phyloP scores from a whole-genome alignment of 305 asterid genomes.

The Rubia peregrina region DNA sequence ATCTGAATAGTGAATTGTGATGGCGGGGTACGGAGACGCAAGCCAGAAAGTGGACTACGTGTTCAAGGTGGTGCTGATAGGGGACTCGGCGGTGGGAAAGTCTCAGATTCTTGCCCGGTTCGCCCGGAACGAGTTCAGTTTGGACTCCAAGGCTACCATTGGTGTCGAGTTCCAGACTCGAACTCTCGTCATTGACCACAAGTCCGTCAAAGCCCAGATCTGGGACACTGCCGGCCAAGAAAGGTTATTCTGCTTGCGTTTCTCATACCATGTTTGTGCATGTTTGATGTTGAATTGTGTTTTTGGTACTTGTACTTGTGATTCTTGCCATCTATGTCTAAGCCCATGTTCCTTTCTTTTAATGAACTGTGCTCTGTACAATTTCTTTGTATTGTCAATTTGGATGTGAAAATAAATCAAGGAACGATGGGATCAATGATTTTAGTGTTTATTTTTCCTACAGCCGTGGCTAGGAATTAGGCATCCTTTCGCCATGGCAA shows the following conservation, averaged over 20 bases:
- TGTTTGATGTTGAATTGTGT: background rate
- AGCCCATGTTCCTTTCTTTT: background rate
- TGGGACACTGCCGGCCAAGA: constrained; percentile 95
- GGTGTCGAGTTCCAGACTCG: constrained; percentile 83
- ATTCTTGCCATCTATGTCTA: background rate
- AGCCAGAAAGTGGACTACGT: constrained; percentile 62
- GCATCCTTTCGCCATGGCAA: background rate
- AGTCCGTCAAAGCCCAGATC: constrained; percentile 82
- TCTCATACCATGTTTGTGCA: background rate
- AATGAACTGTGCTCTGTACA: background rate
- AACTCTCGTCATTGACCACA: constrained; percentile 56
- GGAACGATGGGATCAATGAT: background rate
- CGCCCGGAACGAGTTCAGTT: constrained; percentile 65
- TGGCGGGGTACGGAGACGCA: constrained; percentile 62
- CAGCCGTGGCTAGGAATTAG: background rate
- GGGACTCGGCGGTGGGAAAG: constrained; percentile 82
- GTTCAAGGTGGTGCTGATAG: constrained; percentile 73
- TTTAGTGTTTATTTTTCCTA: background rate
- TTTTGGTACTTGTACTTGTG: background rate
- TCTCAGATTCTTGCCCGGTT: constrained; percentile 67
- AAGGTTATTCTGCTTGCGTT: constrained; percentile 26
- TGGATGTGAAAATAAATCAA: background rate
- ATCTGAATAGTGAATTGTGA: constrained; percentile 7
- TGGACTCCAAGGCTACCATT: constrained; percentile 76
- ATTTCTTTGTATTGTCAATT: background rate